These are phyloP conservation scores for Neonectria hederae DNA, from an alignment of 2,329 filamentous ascomycete species.

Conservation along the genomic window DNA sequence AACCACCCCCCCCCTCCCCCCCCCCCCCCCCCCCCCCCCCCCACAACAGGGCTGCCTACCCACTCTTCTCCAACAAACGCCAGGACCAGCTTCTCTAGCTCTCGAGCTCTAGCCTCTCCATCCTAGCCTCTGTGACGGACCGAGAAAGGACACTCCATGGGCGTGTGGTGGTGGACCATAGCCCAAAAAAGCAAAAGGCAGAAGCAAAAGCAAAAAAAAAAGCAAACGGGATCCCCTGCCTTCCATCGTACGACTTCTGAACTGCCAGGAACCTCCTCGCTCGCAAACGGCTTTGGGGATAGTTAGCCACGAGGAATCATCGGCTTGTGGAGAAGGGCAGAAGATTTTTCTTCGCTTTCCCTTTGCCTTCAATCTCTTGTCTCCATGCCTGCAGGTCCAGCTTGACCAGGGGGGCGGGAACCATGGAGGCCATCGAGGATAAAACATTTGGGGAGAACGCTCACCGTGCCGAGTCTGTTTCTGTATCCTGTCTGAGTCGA, in stretches of 20 bases:
- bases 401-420: conserved; percentile 26
- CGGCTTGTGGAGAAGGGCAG: conserved; percentile 41
- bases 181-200: conserved; percentile 7
- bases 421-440: conserved; percentile 34
- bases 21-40: conserved; percentile 3
- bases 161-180: neutral
- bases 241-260: conserved; percentile 40
- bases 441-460: conserved; percentile 37
- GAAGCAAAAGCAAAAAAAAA: conserved; percentile 30
- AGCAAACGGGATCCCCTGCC: conserved; percentile 19
- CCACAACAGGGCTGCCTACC: conserved; percentile 22
- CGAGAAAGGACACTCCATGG: conserved; percentile 18
- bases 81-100: conserved; percentile 19
- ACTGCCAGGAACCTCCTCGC: conserved; percentile 26
- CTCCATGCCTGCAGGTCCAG: conserved; percentile 24
- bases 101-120: neutral
- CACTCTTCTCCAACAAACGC: conserved; percentile 21
- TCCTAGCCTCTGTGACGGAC: conserved; percentile 1
- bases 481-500: conserved; percentile 23
- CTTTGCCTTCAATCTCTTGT: conserved; percentile 30
- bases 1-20: conserved; percentile 1
- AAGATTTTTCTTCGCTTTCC: conserved; percentile 26
- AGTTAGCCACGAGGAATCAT: conserved; percentile 38
- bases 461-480: conserved; percentile 12
- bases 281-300: conserved; percentile 20